Percentiles rank a stretch among this genome's conserved stretches.
Evolutionary conservation across 139 green algal species (phyloP).

Genomic region (Chlorella vulgaris): DNA sequence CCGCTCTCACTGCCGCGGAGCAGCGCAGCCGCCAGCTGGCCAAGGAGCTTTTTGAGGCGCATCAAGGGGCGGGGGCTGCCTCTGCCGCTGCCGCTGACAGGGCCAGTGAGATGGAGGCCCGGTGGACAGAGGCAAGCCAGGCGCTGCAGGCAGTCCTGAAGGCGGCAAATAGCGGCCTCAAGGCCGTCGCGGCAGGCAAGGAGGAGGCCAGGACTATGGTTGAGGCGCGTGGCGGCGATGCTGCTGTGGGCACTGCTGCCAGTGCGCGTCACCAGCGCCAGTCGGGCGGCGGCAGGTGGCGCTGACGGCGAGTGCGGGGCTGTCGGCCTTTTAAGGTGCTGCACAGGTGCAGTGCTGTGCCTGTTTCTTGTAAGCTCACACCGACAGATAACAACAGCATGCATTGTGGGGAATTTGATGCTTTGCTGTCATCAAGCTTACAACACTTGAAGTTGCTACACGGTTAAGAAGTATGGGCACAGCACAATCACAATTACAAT

Average conservation of each 20-base stretch:
- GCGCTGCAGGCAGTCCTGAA: not conserved
- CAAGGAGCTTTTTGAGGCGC: constrained; percentile 7
- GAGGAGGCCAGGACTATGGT: constrained; percentile 18
- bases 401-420: too few species aligned
- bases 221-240: not conserved
- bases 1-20: not conserved
- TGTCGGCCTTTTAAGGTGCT: not conserved
- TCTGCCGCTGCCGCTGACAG: not conserved
- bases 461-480: too few species aligned
- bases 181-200: not conserved
- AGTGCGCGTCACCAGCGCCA: not conserved
- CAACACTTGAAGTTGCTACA: too few species aligned
- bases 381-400: too few species aligned
- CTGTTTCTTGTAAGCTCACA: too few species aligned
- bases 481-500: too few species aligned
- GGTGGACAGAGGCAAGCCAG: not conserved
- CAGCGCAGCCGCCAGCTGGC: constrained; percentile 10
- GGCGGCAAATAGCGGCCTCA: constrained; percentile 14
- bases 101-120: constrained; percentile 7
- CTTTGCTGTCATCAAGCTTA: too few species aligned
- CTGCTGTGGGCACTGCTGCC: not conserved
- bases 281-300: constrained; percentile 18
- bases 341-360: not conserved
- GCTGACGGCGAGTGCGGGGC: not conserved
- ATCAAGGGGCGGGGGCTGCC: not conserved